Evolutionary conservation across 495 filamentous ascomycete species (phyloP), one percentile per base, ranked within the genome.

Genomic region (Penicillium lividum): DNA sequence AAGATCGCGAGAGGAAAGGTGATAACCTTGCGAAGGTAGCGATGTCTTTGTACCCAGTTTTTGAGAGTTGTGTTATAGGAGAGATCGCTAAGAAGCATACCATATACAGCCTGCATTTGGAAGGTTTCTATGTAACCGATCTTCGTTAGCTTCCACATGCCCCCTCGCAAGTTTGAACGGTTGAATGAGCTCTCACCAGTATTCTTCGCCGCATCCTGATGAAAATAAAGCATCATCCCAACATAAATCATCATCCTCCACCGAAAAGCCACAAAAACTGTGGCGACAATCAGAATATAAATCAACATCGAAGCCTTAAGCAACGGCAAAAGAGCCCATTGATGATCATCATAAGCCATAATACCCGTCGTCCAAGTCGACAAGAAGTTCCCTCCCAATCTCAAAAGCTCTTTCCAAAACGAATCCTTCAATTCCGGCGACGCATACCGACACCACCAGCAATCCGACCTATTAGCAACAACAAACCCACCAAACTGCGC

Each of bases 281-380:
- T 86, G 5, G 83, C 85, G 9, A 82, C 64, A 8, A 86, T 70
- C 44, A 83, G 71, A 7, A 80, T 72, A 57, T 86, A 89, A 5
- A 88, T 78, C 59, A 84, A 62, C 81, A 88, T 85, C 11, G 82
- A 84, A 1, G 83, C 81, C 64, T 80, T 75, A 15, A 89, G 69
- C 47, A 89, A 64, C 1, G 83, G 86, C 30, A 85, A 67, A 40
- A 89, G 66, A 4, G 86, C 85, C 86, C 86, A 89, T 62, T 88
- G 85, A 45, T 88, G 84, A 27, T 80, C 81, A 66, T 88, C 86
- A 59, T 87, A 89, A 9, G 73, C 70, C 69, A 85, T 86, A 62
- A 73, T 78, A 3, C 78, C 78, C n/a, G 70, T 78, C 22, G 82
- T 82, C 86, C 86, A 89, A 2, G 79, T 83, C 10, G 72, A 77